These are phyloP conservation scores for Botryosphaeria dothidea DNA, from an alignment of 2,329 filamentous ascomycete genomes.

Conservation along the genomic window DNA sequence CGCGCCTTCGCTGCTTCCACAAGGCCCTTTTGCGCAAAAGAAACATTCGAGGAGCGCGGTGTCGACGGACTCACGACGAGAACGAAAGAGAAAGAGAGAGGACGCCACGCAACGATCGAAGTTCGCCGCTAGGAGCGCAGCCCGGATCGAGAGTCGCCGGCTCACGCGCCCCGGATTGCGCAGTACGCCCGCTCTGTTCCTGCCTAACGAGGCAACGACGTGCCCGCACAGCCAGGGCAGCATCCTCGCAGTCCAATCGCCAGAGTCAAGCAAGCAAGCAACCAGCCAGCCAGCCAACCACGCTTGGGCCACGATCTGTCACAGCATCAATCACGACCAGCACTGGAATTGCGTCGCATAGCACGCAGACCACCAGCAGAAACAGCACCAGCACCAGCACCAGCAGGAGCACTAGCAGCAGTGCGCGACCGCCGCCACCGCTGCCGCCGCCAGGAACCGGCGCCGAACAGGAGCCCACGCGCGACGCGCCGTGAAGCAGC, in stretches of 20 bases:
- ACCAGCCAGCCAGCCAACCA: background rate
- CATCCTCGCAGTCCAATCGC: background rate
- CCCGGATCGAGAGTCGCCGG: conserved; percentile 1
- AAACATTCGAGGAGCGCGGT: background rate
- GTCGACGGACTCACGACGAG: conserved; percentile 6
- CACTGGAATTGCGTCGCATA: background rate
- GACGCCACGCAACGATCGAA: background rate
- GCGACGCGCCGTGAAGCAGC: background rate
- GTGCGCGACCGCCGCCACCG: background rate
- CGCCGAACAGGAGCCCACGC: background rate
- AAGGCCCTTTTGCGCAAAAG: no score
- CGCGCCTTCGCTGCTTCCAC: background rate
- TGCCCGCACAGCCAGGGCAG: background rate
- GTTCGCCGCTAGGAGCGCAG: background rate
- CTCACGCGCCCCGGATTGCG: background rate
- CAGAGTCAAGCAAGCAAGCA: background rate
- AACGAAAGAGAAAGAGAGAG: background rate
- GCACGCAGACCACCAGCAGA: background rate
- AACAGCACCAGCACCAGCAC: background rate
- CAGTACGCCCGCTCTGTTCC: conserved; percentile 14
- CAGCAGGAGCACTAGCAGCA: background rate
- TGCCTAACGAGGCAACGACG: conserved; percentile 14
- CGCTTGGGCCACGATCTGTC: no score
- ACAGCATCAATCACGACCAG: background rate
- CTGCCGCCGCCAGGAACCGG: background rate